phyloP scores from a whole-genome alignment of 345 rosid species.

The Leavenworthia alabamica region DNA sequence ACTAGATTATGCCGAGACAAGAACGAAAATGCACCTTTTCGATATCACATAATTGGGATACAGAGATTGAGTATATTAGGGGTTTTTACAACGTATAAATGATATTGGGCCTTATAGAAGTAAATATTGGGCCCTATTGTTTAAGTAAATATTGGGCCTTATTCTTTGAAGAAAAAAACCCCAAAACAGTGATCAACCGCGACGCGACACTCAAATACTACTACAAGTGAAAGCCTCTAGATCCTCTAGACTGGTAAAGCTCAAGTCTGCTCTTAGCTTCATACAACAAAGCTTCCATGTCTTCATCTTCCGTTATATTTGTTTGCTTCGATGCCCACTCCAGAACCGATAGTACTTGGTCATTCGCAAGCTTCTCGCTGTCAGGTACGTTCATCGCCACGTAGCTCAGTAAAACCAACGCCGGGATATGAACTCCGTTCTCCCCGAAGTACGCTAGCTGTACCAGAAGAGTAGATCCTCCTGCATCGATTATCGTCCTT shows the following conservation, averaged over 20 bases:
- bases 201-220: too few species aligned
- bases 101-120: too few species aligned
- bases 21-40: not conserved
- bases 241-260: conserved; percentile 86
- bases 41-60: not conserved
- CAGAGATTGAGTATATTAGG: too few species aligned
- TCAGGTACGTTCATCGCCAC: conserved; percentile 78
- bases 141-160: too few species aligned
- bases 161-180: too few species aligned
- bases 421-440: conserved; percentile 50
- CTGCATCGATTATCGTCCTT: conserved; percentile 67
- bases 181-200: too few species aligned
- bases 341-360: conserved; percentile 66
- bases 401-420: conserved; percentile 59
- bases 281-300: conserved; percentile 39
- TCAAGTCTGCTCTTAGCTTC: conserved; percentile 77
- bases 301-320: conserved; percentile 44
- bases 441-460: conserved; percentile 87
- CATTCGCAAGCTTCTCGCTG: conserved; percentile 71
- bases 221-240: conserved; percentile 63
- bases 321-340: conserved; percentile 86
- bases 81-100: too few species aligned
- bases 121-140: too few species aligned
- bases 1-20: too few species aligned
- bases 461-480: conserved; percentile 68